Percentiles rank a stretch among this genome's conserved stretches.
Conservation (phyloP, 768 basidiomycete genomes). For the Candolleomyces eurysporus region DNA sequence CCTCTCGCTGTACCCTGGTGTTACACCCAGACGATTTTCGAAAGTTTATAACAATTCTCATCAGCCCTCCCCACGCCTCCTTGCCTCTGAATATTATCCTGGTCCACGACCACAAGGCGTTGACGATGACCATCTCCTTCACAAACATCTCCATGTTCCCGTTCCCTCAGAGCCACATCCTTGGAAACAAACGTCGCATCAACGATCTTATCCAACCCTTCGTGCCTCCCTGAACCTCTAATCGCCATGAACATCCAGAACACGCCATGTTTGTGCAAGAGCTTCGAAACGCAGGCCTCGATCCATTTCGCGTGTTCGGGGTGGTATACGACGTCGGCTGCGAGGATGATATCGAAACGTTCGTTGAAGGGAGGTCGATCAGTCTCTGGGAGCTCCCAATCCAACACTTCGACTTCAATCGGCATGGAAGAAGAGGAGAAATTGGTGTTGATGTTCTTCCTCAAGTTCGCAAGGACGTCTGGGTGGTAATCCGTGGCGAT, state of each 20-base stretch:
- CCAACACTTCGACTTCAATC: slow-evolving; percentile 51
- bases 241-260: slow-evolving; percentile 77
- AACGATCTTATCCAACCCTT: slow-evolving; percentile 56
- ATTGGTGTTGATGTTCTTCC: slow-evolving; percentile 57
- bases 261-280: slow-evolving; percentile 47
- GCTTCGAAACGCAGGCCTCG: slow-evolving; percentile 51
- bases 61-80: slow-evolving; percentile 64
- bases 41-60: slow-evolving; percentile 67
- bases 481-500: slow-evolving; percentile 80
- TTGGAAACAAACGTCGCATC: slow-evolving; percentile 46
- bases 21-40: slow-evolving; percentile 67
- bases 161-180: background rate
- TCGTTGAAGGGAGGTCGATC: slow-evolving; percentile 31
- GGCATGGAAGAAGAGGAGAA: slow-evolving; percentile 19
- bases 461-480: slow-evolving; percentile 69
- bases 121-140: slow-evolving; percentile 5
- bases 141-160: background rate
- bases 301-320: slow-evolving; percentile 70
- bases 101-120: slow-evolving; percentile 45
- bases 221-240: slow-evolving; percentile 62
- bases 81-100: slow-evolving; percentile 43
- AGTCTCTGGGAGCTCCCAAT: slow-evolving; percentile 56
- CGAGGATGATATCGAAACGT: slow-evolving; percentile 69
- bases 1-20: too few species aligned
- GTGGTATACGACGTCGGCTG: slow-evolving; percentile 80